Evolutionary conservation across 1,284 basidiomycete species (phyloP), one percentile per base, ranked within the genome.

Genomic region (Polyporus tsugae): DNA sequence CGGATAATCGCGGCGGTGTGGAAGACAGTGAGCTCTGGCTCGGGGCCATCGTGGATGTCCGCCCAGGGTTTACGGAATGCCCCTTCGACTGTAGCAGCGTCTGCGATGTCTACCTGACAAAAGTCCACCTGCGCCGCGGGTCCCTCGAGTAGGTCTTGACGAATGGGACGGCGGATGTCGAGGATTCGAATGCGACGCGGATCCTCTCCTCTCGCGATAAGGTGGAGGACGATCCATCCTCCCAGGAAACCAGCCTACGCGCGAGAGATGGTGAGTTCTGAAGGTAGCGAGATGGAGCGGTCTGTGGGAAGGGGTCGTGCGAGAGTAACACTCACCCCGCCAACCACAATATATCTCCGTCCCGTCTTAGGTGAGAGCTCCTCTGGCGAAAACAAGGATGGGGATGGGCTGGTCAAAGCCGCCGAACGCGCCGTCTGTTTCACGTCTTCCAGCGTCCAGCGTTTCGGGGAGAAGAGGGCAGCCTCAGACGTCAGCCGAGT

Each of bases 1-100:
- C 91, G 89, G 70, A 93, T 93, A 71, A 84, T 90, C 19, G 91
- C 90, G 2, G 89, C 92, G 29, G 90, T 90, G 73, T 92, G 90
- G 77, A 92, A 91, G 6, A 93, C 84, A 0, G 91, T 91, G 38
- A 89, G 78, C 65, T 83, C 82, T 6, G 81, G 77, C 19, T 79
- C 74, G 1, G 73, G 72, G 4, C 71, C 77, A 29, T 74, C 73
- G 11, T 67, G 65, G n/a, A 64, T 42, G 57, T 69, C 52, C 2
- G 85, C 84, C 92, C 92, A 94, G 0, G 89, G 84, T 5, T 86
- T 85, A n/a, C 75, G 80, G 79, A 94, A 93, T 0, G 90, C 91
- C 5, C 80, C 82, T 10, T 86, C 79, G 25, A 92, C 84, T 0
- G 87, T 84, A 15, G 75, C 75, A 2, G 80, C 76, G 67, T 91